Evolutionary conservation across 2,329 filamentous ascomycete species (phyloP).

Genomic region (Ilyonectria mors-panacis): DNA sequence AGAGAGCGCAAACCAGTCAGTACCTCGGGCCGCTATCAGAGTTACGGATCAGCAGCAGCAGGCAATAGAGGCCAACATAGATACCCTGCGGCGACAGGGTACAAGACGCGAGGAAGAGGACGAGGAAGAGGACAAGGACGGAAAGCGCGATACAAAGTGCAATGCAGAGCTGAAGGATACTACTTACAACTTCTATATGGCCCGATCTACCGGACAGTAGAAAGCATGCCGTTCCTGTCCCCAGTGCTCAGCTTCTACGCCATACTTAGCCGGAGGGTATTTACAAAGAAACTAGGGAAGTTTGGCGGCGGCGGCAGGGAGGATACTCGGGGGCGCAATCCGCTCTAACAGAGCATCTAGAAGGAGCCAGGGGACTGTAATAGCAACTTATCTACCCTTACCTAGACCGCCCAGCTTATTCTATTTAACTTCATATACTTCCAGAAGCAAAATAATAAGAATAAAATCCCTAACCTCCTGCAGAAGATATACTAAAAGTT

Average conservation of each 20-base stretch:
- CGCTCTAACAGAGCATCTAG: no score
- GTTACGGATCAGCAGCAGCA: not conserved
- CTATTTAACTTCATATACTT: constrained; percentile 8
- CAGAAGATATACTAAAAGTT: not conserved
- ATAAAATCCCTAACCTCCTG: not conserved
- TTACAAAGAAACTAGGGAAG: no score
- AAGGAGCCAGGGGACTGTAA: constrained; percentile 7
- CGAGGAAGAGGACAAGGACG: no score
- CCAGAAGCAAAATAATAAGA: constrained; percentile 9
- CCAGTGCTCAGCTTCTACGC: constrained; percentile 9
- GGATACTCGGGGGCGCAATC: no score
- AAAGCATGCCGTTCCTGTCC: constrained; percentile 4
- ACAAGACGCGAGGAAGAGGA: constrained; percentile 6
- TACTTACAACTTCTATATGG: no score
- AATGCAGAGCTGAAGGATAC: no score
- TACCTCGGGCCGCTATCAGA: not conserved
- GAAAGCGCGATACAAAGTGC: no score
- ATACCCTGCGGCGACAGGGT: not conserved
- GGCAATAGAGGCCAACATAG: not conserved
- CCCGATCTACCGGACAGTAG: no score
- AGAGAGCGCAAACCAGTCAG: not conserved
- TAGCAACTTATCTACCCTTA: constrained; percentile 1
- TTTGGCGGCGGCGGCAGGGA: no score
- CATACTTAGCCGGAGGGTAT: constrained; percentile 1
- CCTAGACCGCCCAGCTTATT: constrained; percentile 5